These are phyloP conservation scores for Conoideocrella luteorostrata DNA, from an alignment of 2,329 filamentous ascomycete genomes.

Conservation along the genomic window DNA sequence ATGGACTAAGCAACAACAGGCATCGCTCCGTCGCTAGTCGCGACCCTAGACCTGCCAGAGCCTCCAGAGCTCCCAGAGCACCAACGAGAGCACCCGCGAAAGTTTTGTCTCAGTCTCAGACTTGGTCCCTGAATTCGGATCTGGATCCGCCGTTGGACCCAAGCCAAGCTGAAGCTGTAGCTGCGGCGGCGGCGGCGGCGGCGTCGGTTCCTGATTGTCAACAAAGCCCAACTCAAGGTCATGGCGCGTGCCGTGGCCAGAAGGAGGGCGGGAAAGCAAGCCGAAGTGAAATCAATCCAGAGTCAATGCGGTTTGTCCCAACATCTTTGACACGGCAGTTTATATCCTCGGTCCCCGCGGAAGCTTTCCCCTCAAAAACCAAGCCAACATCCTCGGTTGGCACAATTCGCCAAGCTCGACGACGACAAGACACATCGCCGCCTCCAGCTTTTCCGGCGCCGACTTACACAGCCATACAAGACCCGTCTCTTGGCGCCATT, in stretches of 20 bases:
- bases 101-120: too few species aligned
- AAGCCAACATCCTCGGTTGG: background rate
- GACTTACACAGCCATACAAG: slow-evolving; percentile 3
- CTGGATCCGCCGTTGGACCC: background rate
- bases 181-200: too few species aligned
- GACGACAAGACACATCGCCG: background rate
- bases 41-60: background rate
- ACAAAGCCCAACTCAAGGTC: background rate
- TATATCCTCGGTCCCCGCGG: background rate
- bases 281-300: background rate
- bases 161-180: background rate
- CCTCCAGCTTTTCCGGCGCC: background rate
- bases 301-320: background rate
- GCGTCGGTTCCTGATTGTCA: too few species aligned
- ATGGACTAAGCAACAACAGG: background rate
- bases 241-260: background rate
- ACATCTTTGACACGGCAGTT: background rate
- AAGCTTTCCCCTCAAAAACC: background rate
- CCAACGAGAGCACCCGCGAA: too few species aligned
- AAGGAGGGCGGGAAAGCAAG: background rate
- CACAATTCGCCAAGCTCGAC: background rate
- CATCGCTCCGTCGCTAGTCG: background rate
- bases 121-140: too few species aligned
- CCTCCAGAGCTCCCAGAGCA: background rate
- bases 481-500: background rate